Evolutionary conservation across 164 flowering plant species (phyloP), one percentile per base, ranked within the genome.

Genomic region (Nelumbo lutea): DNA sequence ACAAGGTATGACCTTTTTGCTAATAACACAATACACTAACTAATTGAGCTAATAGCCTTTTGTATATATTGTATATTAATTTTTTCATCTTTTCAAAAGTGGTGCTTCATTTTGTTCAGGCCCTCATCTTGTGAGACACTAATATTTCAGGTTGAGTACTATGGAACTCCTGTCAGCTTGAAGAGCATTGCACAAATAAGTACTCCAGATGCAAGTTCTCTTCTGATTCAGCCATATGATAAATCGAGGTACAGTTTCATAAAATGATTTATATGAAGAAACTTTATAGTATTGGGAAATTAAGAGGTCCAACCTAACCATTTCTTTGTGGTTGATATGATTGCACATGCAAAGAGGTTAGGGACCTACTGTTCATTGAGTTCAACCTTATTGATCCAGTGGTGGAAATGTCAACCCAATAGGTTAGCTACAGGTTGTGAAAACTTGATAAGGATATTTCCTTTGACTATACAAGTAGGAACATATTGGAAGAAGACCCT

Each of bases 161-260:
- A 92, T 79, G 99, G 97, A 72, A 85, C 81, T 70, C 97, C 97
- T 58, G 93, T 88, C 66, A 80, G 83, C 81, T 82, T 95, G 84
- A 90, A 92, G 79, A 89, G 88, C 78, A 90, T 95, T 61, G 99
- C 97, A 65, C 97, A 95, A 76, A 90, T 95, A 65, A 90, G 89
- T 76, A 84, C 90, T 46, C 97, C 97, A 57, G 97, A 95, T 80
- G 74, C 87, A 68, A 87, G 88, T 76, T 95, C 99, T 71, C 77
- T 95, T 65, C 73, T 95, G 80, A 76, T 92, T 70, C 87, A 86
- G 73, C 99, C 99, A 53, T 95, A 84, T 77, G 99, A 95, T 81
- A 95, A 95, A 77, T 92, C 99, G 68, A 88, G 97, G 99, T 95
- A 83, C 42, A 27, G 3, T 40, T 38, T 71, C 43, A 56, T 59